Conservation (phyloP, 2,329 filamentous ascomycete genomes). For the Mycosphaerella sp. region DNA sequence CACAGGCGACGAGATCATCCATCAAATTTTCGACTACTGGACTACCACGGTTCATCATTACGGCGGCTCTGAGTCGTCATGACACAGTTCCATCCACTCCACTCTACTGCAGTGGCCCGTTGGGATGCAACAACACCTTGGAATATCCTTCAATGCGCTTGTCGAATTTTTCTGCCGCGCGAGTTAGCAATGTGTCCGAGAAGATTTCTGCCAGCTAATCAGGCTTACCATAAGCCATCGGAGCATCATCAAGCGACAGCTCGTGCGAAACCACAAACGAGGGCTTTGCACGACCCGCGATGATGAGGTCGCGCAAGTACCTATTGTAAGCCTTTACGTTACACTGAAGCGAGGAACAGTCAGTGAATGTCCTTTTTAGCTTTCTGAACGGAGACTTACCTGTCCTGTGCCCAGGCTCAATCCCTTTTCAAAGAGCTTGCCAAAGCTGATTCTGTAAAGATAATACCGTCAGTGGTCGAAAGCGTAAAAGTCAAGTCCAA, state of each 20-base stretch:
- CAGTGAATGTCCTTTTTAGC: background rate
- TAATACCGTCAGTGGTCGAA: background rate
- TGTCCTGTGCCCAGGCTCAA: slow-evolving; percentile 53
- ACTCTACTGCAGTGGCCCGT: slow-evolving; percentile 41
- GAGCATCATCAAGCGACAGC: slow-evolving; percentile 56
- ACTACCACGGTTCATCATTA: background rate
- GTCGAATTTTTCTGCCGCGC: slow-evolving; percentile 52
- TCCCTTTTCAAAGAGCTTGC: slow-evolving; percentile 56
- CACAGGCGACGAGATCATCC: background rate
- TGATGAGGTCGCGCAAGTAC: slow-evolving; percentile 59
- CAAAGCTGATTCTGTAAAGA: background rate
- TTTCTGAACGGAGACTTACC: background rate
- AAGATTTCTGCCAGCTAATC: background rate
- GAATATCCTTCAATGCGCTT: slow-evolving; percentile 60
- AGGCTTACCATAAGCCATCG: slow-evolving; percentile 24
- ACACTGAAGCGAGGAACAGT: slow-evolving; percentile 48
- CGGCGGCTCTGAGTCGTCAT: background rate
- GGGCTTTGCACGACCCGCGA: slow-evolving; percentile 57
- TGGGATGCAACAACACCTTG: slow-evolving; percentile 62
- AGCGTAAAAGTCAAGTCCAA: background rate
- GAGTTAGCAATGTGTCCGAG: background rate
- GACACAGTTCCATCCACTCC: background rate
- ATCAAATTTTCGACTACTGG: background rate
- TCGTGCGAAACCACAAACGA: slow-evolving; percentile 62
- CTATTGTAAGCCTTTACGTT: slow-evolving; percentile 64